Conservation (phyloP, 1,284 basidiomycete species). For the Veloboletus limbatus region DNA sequence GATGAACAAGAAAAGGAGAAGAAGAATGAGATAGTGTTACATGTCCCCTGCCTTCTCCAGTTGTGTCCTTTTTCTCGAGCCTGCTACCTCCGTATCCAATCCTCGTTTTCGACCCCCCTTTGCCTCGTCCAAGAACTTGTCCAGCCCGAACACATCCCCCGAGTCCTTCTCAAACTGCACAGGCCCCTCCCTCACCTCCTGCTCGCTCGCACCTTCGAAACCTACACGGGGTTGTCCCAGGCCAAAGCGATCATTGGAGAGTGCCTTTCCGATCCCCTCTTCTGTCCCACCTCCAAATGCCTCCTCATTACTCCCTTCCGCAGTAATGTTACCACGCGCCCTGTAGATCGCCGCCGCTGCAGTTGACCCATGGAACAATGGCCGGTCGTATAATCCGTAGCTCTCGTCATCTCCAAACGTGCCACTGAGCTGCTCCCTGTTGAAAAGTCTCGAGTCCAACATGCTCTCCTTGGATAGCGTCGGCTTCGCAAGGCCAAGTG, state of each 20-base stretch:
- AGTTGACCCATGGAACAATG: constrained; percentile 92
- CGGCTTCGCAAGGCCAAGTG: constrained; percentile 95
- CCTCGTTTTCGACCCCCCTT: constrained; percentile 92
- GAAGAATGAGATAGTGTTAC: no score
- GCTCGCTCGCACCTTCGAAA: constrained; percentile 85
- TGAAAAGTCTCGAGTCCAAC: constrained; percentile 96
- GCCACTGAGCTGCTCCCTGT: constrained; percentile 83
- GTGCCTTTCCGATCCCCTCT: constrained; percentile 85
- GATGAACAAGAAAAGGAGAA: no score
- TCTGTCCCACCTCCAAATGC: constrained; percentile 92
- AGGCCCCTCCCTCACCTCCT: constrained; percentile 87
- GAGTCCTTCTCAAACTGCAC: constrained; percentile 99
- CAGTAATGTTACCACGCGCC: constrained; percentile 76
- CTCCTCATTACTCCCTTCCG: constrained; percentile 76
- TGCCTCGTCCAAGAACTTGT: constrained; percentile 96
- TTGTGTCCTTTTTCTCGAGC: constrained; percentile 70
- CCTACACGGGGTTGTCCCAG: constrained; percentile 84
- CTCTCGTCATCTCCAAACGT: constrained; percentile 90
- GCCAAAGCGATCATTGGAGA: constrained; percentile 93
- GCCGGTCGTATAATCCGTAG: constrained; percentile 93
- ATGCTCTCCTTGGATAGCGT: constrained; percentile 93
- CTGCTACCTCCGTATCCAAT: constrained; percentile 70
- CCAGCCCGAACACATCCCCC: constrained; percentile 95
- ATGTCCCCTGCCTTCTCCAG: constrained; percentile 63
- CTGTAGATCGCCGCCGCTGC: constrained; percentile 98